Conservation (phyloP, 352 stramenopile species). For the Pythium brachiatum region DNA sequence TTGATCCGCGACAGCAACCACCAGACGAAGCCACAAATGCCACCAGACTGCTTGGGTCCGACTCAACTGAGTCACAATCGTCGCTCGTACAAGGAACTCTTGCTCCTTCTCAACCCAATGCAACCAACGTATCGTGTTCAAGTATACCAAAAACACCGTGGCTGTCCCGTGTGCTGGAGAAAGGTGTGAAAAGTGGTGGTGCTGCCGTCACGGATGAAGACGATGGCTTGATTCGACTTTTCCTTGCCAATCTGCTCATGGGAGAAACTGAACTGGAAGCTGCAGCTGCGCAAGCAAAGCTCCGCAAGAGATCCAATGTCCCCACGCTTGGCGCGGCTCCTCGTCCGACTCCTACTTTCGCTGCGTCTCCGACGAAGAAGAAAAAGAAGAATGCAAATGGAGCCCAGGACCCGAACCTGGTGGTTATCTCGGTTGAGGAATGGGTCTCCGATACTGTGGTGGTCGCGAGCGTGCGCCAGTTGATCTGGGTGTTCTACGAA, state of each 20-base stretch:
- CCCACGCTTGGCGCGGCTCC: constrained; percentile 31
- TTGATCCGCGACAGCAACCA: not conserved
- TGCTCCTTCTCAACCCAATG: too few relatives aligned
- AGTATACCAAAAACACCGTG: not conserved
- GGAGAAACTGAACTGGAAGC: constrained; percentile 31
- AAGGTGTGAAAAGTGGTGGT: not conserved
- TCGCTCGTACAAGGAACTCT: not conserved
- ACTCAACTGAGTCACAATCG: not conserved
- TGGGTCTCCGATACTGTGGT: constrained; percentile 10
- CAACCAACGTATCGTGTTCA: not conserved
- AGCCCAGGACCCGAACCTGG: not conserved
- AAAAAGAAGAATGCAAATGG: not conserved
- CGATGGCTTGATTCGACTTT: constrained; percentile 20
- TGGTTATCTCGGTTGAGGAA: not conserved
- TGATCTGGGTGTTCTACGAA: constrained; percentile 59
- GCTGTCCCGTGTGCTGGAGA: not conserved
- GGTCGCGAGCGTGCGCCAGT: constrained; percentile 23
- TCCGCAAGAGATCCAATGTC: constrained; percentile 34
- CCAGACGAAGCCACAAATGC: not conserved
- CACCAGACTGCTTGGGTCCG: not conserved
- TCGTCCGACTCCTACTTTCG: not conserved
- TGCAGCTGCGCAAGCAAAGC: constrained; percentile 32
- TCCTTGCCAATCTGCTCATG: constrained; percentile 39
- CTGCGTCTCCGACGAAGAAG: not conserved
- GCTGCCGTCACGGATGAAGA: constrained; percentile 7